phyloP scores from a whole-genome alignment of 495 filamentous ascomycete genomes.

The Hypoxylon intermedium region DNA sequence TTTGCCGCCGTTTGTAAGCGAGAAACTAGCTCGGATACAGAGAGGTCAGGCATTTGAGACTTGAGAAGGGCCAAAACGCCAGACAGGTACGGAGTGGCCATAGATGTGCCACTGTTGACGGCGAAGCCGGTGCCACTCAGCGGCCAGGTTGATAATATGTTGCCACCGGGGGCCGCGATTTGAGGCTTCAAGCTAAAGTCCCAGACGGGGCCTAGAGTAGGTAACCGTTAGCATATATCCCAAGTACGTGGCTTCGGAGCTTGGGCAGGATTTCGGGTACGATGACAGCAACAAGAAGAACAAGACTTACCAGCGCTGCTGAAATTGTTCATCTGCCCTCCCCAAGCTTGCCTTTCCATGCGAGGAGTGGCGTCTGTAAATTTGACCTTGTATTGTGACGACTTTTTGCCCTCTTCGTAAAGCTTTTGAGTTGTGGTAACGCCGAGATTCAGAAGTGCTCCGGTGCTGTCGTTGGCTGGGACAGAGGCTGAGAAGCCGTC shows the following conservation, averaged over 20 bases:
- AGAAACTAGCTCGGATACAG: background rate
- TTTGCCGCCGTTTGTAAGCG: background rate
- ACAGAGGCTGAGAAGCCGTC: background rate
- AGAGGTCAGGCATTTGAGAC: background rate
- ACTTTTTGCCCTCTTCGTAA: background rate
- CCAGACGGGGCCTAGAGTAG: constrained; percentile 38
- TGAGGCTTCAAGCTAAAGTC: constrained; percentile 50
- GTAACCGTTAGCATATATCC: constrained; percentile 41
- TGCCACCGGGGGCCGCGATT: constrained; percentile 48
- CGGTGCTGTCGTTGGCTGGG: background rate
- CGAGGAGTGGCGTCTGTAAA: background rate
- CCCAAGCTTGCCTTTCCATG: constrained; percentile 1
- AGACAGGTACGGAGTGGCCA: constrained; percentile 56
- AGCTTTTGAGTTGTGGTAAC: background rate
- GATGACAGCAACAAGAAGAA: background rate
- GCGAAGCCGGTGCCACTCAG: constrained; percentile 43
- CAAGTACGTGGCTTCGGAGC: background rate
- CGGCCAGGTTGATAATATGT: constrained; percentile 51
- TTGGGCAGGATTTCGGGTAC: constrained; percentile 20
- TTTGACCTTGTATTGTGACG: constrained; percentile 3
- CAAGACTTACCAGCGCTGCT: constrained; percentile 5
- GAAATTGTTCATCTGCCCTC: constrained; percentile 3
- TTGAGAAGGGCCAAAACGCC: constrained; percentile 19
- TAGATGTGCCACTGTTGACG: constrained; percentile 52
- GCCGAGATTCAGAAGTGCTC: background rate